Evolutionary conservation across 331 rosid genomes (phyloP).

Genomic region (Quercus phellos): DNA sequence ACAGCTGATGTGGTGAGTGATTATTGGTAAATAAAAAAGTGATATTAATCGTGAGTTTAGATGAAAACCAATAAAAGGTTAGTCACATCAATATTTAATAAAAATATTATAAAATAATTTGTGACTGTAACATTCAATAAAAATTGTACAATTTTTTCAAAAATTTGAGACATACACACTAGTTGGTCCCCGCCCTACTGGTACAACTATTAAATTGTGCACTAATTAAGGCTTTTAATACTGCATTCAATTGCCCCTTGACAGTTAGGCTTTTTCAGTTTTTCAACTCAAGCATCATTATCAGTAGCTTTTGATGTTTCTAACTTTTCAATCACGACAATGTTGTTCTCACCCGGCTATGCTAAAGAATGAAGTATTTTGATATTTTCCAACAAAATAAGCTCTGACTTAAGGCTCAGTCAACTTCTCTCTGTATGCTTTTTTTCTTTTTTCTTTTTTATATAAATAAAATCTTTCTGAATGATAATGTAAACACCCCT

Average conservation of each 20-base stretch:
- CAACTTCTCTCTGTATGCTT: no score
- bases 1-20: accelerated
- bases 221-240: neutral
- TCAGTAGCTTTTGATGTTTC: neutral
- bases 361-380: neutral
- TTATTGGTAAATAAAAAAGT: no score
- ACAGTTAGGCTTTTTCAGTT: neutral
- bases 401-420: no score
- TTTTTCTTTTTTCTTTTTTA: no score
- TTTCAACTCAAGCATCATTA: neutral
- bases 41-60: accelerated
- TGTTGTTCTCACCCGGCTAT: neutral
- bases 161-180: neutral
- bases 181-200: neutral
- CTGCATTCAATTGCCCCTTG: neutral
- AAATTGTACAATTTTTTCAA: neutral
- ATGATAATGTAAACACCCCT: no score
- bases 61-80: accelerated
- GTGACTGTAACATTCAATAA: accelerated
- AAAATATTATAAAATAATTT: no score
- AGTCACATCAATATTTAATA: accelerated
- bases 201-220: neutral
- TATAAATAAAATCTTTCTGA: no score
- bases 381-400: neutral
- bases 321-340: neutral